Evolutionary conservation across 1,284 basidiomycete species (phyloP).

Genomic region (Polyporus tsugae): DNA sequence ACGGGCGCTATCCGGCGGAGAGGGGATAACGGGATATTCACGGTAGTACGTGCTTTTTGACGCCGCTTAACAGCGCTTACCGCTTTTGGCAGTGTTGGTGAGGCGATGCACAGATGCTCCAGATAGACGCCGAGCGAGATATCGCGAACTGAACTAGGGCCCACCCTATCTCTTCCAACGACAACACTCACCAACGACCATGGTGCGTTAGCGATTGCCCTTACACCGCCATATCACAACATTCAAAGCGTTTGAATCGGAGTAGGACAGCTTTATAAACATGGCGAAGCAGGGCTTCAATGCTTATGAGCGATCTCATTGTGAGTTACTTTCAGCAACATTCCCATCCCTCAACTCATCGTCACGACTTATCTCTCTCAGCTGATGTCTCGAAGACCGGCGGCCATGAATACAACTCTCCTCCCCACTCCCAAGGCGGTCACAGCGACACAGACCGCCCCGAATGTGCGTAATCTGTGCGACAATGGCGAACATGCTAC

Average conservation of each 20-base stretch:
- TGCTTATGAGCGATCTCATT: constrained; percentile 48
- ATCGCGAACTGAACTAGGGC: not conserved
- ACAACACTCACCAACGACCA: constrained; percentile 14
- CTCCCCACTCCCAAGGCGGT: constrained; percentile 45
- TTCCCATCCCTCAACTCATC: constrained; percentile 11
- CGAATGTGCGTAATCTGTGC: constrained; percentile 42
- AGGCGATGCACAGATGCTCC: constrained; percentile 18
- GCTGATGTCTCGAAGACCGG: constrained; percentile 55
- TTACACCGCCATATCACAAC: not conserved
- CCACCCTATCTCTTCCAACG: constrained; percentile 9
- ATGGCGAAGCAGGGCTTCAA: constrained; percentile 71
- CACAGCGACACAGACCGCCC: constrained; percentile 34
- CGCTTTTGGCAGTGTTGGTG: constrained; percentile 2
- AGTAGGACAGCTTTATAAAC: constrained; percentile 69
- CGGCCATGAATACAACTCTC: constrained; percentile 66
- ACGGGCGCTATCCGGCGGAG: too few relatives aligned
- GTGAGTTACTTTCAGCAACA: constrained; percentile 12
- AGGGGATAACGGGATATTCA: too few relatives aligned
- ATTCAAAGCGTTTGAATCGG: not conserved
- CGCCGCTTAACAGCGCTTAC: not conserved
- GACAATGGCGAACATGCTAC: not conserved
- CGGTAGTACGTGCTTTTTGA: too few relatives aligned
- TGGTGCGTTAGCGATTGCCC: constrained; percentile 19
- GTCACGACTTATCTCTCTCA: constrained; percentile 10
- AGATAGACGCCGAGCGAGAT: constrained; percentile 25